Base-by-base conservation (phyloP, 192 early-diverging fungal species). In the Gamsiella multidivaricata region DNA sequence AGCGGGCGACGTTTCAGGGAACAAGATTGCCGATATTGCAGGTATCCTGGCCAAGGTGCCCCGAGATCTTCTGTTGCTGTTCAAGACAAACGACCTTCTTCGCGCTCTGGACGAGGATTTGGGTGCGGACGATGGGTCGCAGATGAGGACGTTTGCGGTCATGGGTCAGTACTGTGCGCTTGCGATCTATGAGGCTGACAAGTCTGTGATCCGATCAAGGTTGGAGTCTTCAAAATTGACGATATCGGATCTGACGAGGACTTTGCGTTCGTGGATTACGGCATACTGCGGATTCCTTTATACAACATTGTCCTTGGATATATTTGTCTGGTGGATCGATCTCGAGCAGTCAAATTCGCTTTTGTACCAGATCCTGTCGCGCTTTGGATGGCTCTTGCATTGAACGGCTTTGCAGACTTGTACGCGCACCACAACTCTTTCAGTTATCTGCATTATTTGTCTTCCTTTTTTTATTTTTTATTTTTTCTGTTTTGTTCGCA, bases 11-110 rank as follows among this genome's bases (percentile, higher is more conserved):
- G 69, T 93, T 37, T 45, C 53, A 12, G 70, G 61, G 3, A 53
- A 52, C 55, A 55, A 54, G 23, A 78, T 78, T 51, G 76, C 83
- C 7, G 89, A 95, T 14, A 91, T 98, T 61, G 87, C 92, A 0
- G 90, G 91, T 22, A 89, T 97, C 15, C 69, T 98, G 37, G 87
- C 93, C 15, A 90, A 91, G n/a, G 86, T 96, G 26, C 94, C 96
- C 0, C 85, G 95, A 0, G 89, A 92, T n/a, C 82, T 98, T 18
- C 81, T 97, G 1, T 81, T 98, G 45, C 82, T 98, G 22, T 86
- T 98, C 64, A 98, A 96, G 72, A 96, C 95, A 4, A 95, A 97
- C 78, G 96, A 98, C 66, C 76, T 98, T 33, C 69, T 98, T 23
- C 86, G 95, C 33, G 86, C 85, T 53, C 61, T 93, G 37, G 89